phyloP scores from a whole-genome alignment of 1,139 yeast genomes.

The Yamadazyma dushanensis region DNA sequence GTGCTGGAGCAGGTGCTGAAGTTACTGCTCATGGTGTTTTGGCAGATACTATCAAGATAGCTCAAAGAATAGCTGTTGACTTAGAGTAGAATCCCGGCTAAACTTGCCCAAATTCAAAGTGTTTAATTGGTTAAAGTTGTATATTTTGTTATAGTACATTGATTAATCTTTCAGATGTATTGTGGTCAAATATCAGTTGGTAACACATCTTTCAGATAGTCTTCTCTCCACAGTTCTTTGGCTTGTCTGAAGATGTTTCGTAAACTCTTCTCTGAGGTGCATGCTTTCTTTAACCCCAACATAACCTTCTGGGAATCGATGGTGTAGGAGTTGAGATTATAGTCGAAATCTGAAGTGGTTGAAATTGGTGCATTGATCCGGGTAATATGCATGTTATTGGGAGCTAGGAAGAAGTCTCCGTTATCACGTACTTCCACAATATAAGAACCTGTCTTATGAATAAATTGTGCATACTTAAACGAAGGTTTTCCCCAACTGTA shows the following conservation, averaged over 20 bases:
- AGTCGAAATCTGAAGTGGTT: constrained; percentile 11
- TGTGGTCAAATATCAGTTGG: constrained; percentile 17
- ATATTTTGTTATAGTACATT: too few species aligned
- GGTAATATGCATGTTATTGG: constrained; percentile 72
- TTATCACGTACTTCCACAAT: constrained; percentile 83
- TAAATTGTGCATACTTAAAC: constrained; percentile 82
- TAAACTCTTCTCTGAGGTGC: constrained; percentile 52
- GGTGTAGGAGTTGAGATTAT: constrained; percentile 28
- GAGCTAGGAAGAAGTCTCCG: constrained; percentile 80
- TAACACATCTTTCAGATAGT: constrained; percentile 21
- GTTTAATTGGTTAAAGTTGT: too few species aligned
- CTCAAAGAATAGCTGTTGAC: constrained; percentile 81
- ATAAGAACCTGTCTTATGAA: constrained; percentile 86
- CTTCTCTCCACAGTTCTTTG: constrained; percentile 45
- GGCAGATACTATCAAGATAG: constrained; percentile 88
- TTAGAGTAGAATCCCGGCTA: too few species aligned
- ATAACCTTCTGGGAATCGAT: constrained; percentile 73
- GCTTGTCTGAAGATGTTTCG: constrained; percentile 60
- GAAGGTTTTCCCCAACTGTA: constrained; percentile 93
- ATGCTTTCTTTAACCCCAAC: constrained; percentile 63
- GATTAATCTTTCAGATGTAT: too few species aligned
- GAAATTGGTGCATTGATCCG: constrained; percentile 46
- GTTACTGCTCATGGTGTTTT: constrained; percentile 98
- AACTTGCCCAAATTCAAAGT: too few species aligned
- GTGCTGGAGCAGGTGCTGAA: constrained; percentile 99